Percentiles rank a stretch among this genome's conserved stretches.
Evolutionary conservation across 1,284 basidiomycete species (phyloP).

Genomic region (Uromyces viciae-fabae): DNA sequence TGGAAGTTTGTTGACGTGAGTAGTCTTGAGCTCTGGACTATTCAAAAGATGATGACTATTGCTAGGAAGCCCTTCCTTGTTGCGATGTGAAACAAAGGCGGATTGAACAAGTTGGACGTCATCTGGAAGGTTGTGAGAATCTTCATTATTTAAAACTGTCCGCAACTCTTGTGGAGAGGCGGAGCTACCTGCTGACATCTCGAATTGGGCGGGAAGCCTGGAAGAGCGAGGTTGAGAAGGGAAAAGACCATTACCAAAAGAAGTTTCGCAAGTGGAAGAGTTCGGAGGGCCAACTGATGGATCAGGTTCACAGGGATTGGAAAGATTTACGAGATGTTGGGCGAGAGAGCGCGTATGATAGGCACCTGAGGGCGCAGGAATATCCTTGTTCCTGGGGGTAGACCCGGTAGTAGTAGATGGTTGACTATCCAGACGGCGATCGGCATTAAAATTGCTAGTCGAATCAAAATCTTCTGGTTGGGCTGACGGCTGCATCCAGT

Average conservation of each 20-base stretch:
- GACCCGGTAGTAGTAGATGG: not conserved
- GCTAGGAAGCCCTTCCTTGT: constrained; percentile 41
- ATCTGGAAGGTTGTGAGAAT: not conserved
- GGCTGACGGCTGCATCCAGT: constrained; percentile 5
- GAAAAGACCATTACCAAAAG: not conserved
- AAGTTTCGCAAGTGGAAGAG: not conserved
- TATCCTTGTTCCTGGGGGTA: not conserved
- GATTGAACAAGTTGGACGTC: not conserved
- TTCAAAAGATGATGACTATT: constrained; percentile 46
- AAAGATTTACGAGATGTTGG: constrained; percentile 30
- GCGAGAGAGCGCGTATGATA: constrained; percentile 40
- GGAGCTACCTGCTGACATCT: not conserved
- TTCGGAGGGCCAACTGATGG: not conserved
- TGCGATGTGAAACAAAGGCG: constrained; percentile 10
- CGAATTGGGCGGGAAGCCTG: not conserved
- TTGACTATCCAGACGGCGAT: not conserved
- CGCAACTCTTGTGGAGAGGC: not conserved
- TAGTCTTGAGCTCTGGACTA: constrained; percentile 39
- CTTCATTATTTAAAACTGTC: constrained; percentile 12
- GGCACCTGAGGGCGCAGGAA: not conserved
- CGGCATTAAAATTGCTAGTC: not conserved
- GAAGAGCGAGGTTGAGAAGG: constrained; percentile 19
- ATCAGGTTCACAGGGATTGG: not conserved
- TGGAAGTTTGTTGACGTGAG: not conserved
- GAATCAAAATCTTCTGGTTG: not conserved